Base-by-base conservation (phyloP, 352 stramenopile species). In the Phytopythium montanum region DNA sequence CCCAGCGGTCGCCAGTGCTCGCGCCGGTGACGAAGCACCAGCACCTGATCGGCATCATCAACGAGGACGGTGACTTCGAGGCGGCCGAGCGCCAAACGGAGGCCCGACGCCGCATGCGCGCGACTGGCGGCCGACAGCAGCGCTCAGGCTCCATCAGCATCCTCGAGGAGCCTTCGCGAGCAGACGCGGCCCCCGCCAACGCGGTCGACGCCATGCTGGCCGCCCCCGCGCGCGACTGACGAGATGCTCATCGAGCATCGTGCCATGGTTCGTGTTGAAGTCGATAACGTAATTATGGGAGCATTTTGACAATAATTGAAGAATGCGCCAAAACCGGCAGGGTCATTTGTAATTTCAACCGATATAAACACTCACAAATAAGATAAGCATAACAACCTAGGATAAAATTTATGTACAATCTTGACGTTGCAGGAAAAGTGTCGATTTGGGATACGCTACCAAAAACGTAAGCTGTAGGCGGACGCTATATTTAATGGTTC, bases 61-160 rank as follows among this genome's bases (percentile, higher is more conserved):
- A 66, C 25, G 65, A 61, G 54, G 64, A 79, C 33, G 61, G 70
- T 49, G 71, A 59, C 61, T 75, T 73, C 49, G 59, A 75, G 38
- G 70, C 61, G 0, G 64, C 60, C 29, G 51, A 41, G 23, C 64
- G 70, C 56, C 42, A 48, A 16, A 61, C 42, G 0, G 42, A 53
- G 55, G 51, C 51, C 7, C 51, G 51, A 23, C 51, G 51, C n/a
- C 33, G 23, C 8, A 18, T 56, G 19, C 21, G 21, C 12, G 36
- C 3, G 3, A 13, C 13, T 4, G 51, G 21, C 6, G 33, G 33
- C 5, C 33, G 21, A 2, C 46, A 60, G 53, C 66, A 62, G 48
- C 73, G 66, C 21, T 69, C 66, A 28, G 67, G 64, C 29, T 79
- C 67, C 31, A 75, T 78, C 39, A 75, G 67, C 49, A 75, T 79